Percentiles rank a stretch among this genome's conserved stretches.
Conservation (phyloP, 805 yeast genomes). For the Yamadazyma phyllophila region DNA sequence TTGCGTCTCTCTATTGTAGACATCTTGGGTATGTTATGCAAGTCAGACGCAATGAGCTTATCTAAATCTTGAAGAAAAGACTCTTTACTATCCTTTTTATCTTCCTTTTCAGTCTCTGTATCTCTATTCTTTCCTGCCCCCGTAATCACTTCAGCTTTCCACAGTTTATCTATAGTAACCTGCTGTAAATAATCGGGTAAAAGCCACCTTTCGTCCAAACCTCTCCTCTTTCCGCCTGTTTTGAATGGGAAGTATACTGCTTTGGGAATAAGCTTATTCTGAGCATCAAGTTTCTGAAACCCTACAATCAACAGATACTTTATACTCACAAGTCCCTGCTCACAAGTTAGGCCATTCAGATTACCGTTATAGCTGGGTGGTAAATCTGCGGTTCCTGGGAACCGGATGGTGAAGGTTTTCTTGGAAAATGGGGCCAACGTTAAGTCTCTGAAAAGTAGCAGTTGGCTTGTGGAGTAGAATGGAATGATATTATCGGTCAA, state of each 20-base stretch:
- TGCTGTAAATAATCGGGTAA: conserved; percentile 28
- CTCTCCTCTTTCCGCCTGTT: conserved; percentile 23
- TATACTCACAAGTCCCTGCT: conserved; percentile 38
- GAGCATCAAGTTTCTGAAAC: conserved; percentile 18
- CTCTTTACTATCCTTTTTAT: conserved; percentile 9
- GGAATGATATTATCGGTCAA: conserved; percentile 34
- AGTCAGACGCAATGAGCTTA: conserved; percentile 29
- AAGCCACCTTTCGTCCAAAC: conserved; percentile 26
- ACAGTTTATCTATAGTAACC: conserved; percentile 24
- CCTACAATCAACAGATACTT: conserved; percentile 38
- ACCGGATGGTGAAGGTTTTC: conserved; percentile 21
- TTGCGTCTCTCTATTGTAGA: conserved; percentile 32
- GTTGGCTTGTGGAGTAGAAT: conserved; percentile 40
- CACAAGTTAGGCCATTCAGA: conserved; percentile 40
- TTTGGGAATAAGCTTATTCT: conserved; percentile 12
- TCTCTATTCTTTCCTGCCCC: conserved; percentile 1
- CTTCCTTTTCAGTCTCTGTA: not conserved
- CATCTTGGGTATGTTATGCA: conserved; percentile 32
- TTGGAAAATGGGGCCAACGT: conserved; percentile 17
- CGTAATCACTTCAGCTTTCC: conserved; percentile 19
- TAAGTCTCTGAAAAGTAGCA: conserved; percentile 35
- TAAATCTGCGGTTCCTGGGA: conserved; percentile 22
- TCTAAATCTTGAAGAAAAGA: conserved; percentile 31
- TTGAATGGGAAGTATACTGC: conserved; percentile 38
- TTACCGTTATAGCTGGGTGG: conserved; percentile 43